Base-by-base conservation (phyloP, 2,329 filamentous ascomycete species). In the Aspergillus uvarum region DNA sequence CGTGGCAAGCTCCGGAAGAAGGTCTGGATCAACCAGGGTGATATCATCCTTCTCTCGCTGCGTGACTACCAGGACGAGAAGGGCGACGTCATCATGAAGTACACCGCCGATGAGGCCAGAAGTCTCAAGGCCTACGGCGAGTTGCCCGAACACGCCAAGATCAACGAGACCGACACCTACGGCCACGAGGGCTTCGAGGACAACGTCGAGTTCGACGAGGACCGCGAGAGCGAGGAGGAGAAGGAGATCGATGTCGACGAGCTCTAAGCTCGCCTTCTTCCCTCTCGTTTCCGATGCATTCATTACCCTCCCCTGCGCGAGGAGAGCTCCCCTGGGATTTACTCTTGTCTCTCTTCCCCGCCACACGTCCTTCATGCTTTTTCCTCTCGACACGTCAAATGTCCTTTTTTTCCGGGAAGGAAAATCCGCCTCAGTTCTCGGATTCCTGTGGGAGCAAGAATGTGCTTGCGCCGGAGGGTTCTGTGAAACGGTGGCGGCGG, bases 21-120 rank as follows among this genome's bases (percentile, higher is more conserved):
- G 87, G 95, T 98, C 79, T 97, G 92, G 92, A 97, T 97, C 85
- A 97, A 96, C 85, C 92, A 96, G 82, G 92, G 92, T 75, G 92
- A 96, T 77, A 96, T 96, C 77, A 93, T 94, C 77, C 86, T 94
- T 50, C 83, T 94, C 63, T 93, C 89, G 38, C 88, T 96, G 63
- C 90, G 92, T 70, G 92, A 96, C 79, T 96, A 96, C 82, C 92
- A 96, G 77, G 91, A 95, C 80, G 90, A 94, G 81, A 96, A 96
- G 82, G 91, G 90, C 70, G 91, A 95, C 74, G 91, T 96, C 53
- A 94, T 95, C 75, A 87, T 96, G 76, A 98, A 97, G 84, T 96
- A 97, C 86, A 91, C 87, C 59, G 89, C 92, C 81, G 95, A 99
- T 76, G 95, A 98, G 83, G 95, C 95, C 72, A 89, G 95, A 75